Percentiles rank a stretch among this genome's conserved stretches.
Evolutionary conservation across 1,284 basidiomycete species (phyloP).

Genomic region (Ceratobasidium sp.): DNA sequence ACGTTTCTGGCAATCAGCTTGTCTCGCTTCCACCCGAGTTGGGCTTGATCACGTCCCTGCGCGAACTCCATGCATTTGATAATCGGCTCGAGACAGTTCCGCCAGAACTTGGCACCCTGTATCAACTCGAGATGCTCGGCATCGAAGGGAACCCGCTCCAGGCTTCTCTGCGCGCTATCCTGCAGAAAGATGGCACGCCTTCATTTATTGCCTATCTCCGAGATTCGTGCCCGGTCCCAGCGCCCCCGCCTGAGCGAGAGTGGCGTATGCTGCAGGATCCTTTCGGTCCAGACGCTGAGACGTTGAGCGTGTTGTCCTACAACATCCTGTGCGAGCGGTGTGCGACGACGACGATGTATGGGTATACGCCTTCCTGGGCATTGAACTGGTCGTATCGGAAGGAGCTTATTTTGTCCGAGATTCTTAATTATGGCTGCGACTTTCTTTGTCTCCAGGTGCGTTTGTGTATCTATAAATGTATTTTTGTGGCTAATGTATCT

Average conservation of each 20-base stretch:
- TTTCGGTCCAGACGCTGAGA: constrained; percentile 65
- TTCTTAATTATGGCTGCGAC: constrained; percentile 86
- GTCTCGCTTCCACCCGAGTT: constrained; percentile 84
- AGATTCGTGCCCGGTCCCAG: constrained; percentile 85
- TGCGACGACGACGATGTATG: constrained; percentile 92
- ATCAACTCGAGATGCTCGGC: constrained; percentile 93
- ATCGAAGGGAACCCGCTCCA: constrained; percentile 97
- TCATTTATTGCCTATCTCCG: constrained; percentile 90
- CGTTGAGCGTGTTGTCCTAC: constrained; percentile 87
- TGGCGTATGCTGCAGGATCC: constrained; percentile 81
- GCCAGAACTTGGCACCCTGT: constrained; percentile 87
- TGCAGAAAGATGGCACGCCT: constrained; percentile 93
- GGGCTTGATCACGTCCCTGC: constrained; percentile 89
- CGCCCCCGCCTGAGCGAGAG: constrained; percentile 83
- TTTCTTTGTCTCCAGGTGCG: constrained; percentile 86
- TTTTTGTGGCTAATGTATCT: constrained; percentile 5
- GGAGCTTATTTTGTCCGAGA: constrained; percentile 88
- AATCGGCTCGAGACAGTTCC: constrained; percentile 90
- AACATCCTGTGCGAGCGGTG: constrained; percentile 95
- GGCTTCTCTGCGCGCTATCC: constrained; percentile 75
- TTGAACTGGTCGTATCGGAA: constrained; percentile 95
- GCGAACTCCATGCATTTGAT: constrained; percentile 96
- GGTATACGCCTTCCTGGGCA: constrained; percentile 97
- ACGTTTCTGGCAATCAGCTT: constrained; percentile 92
- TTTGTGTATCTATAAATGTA: constrained; percentile 7